Evolutionary conservation across 352 stramenopile species (phyloP).

Genomic region (Phytophthora multivora): DNA sequence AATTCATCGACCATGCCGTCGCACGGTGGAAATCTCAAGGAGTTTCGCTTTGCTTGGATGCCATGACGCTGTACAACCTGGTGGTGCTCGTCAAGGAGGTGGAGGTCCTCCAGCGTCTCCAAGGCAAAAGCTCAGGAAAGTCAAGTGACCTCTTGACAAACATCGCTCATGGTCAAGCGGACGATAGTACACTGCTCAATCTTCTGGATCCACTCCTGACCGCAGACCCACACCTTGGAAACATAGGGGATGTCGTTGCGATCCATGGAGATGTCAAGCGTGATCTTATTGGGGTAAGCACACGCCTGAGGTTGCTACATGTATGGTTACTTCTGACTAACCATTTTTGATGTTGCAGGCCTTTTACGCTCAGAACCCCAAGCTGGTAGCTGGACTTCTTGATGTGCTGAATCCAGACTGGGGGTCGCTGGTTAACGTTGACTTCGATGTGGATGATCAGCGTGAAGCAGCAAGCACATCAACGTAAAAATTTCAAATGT

Average conservation of each 20-base stretch:
- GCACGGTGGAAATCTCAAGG: conserved; percentile 31
- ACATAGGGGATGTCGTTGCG: conserved; percentile 24
- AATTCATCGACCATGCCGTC: conserved; percentile 34
- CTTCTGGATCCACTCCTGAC: conserved; percentile 53
- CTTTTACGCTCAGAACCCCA: conserved; percentile 70
- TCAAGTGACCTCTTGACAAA: conserved; percentile 11
- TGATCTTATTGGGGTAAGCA: conserved; percentile 59
- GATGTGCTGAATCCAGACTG: conserved; percentile 59
- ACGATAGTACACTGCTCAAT: conserved; percentile 42
- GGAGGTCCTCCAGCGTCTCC: conserved; percentile 37
- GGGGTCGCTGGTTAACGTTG: conserved; percentile 52
- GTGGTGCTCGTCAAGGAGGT: conserved; percentile 57
- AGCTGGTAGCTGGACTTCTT: conserved; percentile 47
- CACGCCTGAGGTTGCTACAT: background rate
- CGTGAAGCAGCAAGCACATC: background rate
- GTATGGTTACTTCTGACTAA: conserved; percentile 8
- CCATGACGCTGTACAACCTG: conserved; percentile 42
- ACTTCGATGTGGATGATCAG: conserved; percentile 10
- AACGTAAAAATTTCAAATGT: too few relatives aligned
- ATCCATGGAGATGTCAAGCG: conserved; percentile 40
- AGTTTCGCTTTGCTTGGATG: conserved; percentile 37
- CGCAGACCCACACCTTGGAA: conserved; percentile 39
- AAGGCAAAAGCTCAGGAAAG: conserved; percentile 1
- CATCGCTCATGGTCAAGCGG: conserved; percentile 34
- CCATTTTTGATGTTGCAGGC: conserved; percentile 28